Evolutionary conservation across 73 alveolate genomes (phyloP).

Genomic region (Symbiodinium natans): DNA sequence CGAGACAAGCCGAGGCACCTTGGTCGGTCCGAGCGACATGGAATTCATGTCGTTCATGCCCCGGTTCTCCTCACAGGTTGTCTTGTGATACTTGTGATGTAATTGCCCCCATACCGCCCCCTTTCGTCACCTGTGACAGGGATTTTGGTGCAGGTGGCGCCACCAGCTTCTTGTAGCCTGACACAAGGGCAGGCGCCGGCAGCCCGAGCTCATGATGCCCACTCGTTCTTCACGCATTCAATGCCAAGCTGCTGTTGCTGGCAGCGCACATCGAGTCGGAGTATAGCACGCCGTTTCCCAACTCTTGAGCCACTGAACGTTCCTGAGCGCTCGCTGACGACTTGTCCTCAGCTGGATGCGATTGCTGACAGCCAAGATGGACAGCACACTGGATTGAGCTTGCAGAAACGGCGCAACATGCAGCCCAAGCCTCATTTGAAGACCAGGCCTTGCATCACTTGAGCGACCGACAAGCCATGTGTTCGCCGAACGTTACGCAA

Average conservation of each 20-base stretch:
- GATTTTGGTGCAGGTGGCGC: neutral
- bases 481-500: no score
- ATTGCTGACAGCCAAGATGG: no score
- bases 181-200: neutral
- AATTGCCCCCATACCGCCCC: no score
- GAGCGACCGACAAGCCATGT: no score
- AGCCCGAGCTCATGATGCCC: no score
- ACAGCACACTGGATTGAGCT: no score
- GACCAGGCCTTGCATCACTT: conserved; percentile 21
- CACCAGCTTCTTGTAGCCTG: neutral
- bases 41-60: conserved; percentile 10
- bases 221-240: no score
- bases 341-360: neutral
- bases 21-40: conserved; percentile 16
- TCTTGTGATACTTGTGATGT: no score
- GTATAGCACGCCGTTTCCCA: conserved; percentile 57
- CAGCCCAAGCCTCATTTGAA: neutral
- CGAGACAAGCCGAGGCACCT: no score
- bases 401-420: no score
- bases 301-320: conserved; percentile 76
- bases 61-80: neutral
- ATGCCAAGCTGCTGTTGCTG: conserved; percentile 40
- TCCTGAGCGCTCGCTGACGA: conserved; percentile 47
- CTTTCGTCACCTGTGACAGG: neutral
- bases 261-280: conserved; percentile 83